phyloP scores from a whole-genome alignment of 805 yeast genomes.

The Metschnikowia koreensis region DNA sequence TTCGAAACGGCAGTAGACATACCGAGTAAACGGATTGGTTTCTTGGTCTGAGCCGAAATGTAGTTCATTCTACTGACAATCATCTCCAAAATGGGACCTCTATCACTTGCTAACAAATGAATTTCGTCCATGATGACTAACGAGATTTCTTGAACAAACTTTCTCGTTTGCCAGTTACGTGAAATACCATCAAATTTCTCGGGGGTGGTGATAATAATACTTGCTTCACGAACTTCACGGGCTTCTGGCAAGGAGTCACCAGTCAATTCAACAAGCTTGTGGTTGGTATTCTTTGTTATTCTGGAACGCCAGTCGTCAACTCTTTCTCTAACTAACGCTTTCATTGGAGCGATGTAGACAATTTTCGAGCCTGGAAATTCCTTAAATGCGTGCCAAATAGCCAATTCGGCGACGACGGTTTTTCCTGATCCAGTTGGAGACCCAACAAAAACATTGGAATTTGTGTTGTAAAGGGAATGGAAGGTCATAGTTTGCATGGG shows the following conservation, averaged over 20 bases:
- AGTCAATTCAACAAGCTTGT: conserved; percentile 69
- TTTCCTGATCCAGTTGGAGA: conserved; percentile 99
- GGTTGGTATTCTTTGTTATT: conserved; percentile 44
- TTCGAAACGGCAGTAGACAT: conserved; percentile 85
- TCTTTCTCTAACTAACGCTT: conserved; percentile 79
- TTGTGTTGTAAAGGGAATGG: conserved; percentile 78
- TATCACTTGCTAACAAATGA: conserved; percentile 77
- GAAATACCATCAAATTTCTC: conserved; percentile 87
- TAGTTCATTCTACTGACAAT: conserved; percentile 86
- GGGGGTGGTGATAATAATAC: conserved; percentile 78
- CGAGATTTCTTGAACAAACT: conserved; percentile 71
- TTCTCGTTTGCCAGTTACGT: conserved; percentile 79
- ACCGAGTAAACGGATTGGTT: conserved; percentile 65
- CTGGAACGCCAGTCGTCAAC: conserved; percentile 75
- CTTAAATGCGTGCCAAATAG: conserved; percentile 93
- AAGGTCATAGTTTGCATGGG: conserved; percentile 99
- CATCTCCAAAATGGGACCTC: conserved; percentile 86
- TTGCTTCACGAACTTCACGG: conserved; percentile 61
- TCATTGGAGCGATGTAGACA: conserved; percentile 88
- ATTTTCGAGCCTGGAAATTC: conserved; percentile 78
- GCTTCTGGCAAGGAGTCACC: conserved; percentile 82
- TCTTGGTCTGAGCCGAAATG: conserved; percentile 57
- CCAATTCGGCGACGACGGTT: conserved; percentile 94
- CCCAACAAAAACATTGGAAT: conserved; percentile 84
- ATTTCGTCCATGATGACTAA: conserved; percentile 84